Evolutionary conservation across 805 yeast genomes (phyloP).

Genomic region (Wickerhamiella shivajii): DNA sequence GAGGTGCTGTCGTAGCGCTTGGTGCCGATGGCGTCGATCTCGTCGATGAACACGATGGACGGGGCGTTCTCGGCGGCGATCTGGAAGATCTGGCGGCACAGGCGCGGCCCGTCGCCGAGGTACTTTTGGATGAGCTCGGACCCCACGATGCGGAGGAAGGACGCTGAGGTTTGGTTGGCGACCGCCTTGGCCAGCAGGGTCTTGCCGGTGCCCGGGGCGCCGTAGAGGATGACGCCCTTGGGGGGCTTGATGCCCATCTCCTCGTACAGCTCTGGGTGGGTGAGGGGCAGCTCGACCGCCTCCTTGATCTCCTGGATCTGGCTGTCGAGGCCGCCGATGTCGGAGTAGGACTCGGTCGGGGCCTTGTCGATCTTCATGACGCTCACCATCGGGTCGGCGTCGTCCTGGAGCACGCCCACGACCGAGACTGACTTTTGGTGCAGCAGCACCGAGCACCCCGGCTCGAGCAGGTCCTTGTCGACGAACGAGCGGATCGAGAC

Average conservation of each 20-base stretch:
- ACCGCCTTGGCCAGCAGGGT: constrained; percentile 94
- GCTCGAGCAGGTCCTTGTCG: constrained; percentile 89
- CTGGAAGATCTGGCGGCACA: constrained; percentile 86
- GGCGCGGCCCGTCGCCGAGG: constrained; percentile 93
- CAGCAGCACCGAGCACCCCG: constrained; percentile 88
- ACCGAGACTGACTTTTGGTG: constrained; percentile 93
- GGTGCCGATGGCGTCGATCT: constrained; percentile 98
- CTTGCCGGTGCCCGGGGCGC: constrained; percentile 98
- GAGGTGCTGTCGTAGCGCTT: constrained; percentile 82
- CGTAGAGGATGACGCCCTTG: constrained; percentile 91
- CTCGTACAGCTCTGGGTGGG: constrained; percentile 93
- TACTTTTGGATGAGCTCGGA: constrained; percentile 94
- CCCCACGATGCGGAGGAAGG: constrained; percentile 91
- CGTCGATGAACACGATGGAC: constrained; percentile 95
- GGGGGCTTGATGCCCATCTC: constrained; percentile 99
- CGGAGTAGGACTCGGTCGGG: constrained; percentile 92
- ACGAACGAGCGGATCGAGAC: constrained; percentile 93
- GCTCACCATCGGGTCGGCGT: constrained; percentile 93
- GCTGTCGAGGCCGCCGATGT: constrained; percentile 88
- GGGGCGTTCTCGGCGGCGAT: constrained; percentile 97
- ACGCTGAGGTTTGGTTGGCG: constrained; percentile 94
- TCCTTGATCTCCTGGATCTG: constrained; percentile 98
- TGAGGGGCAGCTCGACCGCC: constrained; percentile 86
- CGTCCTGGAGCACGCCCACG: constrained; percentile 97
- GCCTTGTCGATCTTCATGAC: constrained; percentile 97